A percentile compares a stretch with the other conserved stretches of the same genome.
Evolutionary conservation across 2,329 filamentous ascomycete species (phyloP).

Genomic region (Cladosporium sp.): DNA sequence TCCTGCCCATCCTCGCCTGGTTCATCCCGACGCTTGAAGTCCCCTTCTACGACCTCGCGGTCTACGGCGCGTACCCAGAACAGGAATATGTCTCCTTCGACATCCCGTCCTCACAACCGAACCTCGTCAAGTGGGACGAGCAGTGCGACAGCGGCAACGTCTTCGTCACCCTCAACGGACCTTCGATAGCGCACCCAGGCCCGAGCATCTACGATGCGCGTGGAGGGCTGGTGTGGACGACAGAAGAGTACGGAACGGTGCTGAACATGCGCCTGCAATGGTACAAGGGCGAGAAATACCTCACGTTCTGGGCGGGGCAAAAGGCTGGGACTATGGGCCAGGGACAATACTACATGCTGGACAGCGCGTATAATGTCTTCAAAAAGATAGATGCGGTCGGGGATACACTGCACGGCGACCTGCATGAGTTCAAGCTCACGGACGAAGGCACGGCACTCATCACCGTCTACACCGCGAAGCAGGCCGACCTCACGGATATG

Average conservation of each 20-base stretch:
- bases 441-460: slow-evolving; percentile 37
- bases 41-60: slow-evolving; percentile 28
- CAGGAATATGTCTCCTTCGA: slow-evolving; percentile 24
- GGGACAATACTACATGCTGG: slow-evolving; percentile 31
- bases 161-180: slow-evolving; percentile 27
- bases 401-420: slow-evolving; percentile 29
- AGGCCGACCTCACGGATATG: slow-evolving; percentile 23
- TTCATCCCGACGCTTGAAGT: slow-evolving; percentile 23
- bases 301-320: slow-evolving; percentile 37
- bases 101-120: slow-evolving; percentile 22
- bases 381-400: slow-evolving; percentile 26
- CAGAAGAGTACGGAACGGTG: slow-evolving; percentile 25
- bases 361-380: slow-evolving; percentile 22
- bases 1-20: slow-evolving; percentile 27
- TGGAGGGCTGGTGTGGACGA: slow-evolving; percentile 31
- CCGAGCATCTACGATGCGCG: slow-evolving; percentile 32
- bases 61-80: slow-evolving; percentile 27
- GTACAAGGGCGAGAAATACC: slow-evolving; percentile 30
- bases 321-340: slow-evolving; percentile 29
- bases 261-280: slow-evolving; percentile 30
- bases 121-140: slow-evolving; percentile 25
- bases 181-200: slow-evolving; percentile 24
- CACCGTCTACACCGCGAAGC: slow-evolving; percentile 36
- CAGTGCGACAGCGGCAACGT: slow-evolving; percentile 25
- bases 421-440: slow-evolving; percentile 43